A percentile compares a stretch with the other conserved stretches of the same genome.
Conservation (phyloP, 768 basidiomycete genomes). For the Strobilomyces echinocephalus region DNA sequence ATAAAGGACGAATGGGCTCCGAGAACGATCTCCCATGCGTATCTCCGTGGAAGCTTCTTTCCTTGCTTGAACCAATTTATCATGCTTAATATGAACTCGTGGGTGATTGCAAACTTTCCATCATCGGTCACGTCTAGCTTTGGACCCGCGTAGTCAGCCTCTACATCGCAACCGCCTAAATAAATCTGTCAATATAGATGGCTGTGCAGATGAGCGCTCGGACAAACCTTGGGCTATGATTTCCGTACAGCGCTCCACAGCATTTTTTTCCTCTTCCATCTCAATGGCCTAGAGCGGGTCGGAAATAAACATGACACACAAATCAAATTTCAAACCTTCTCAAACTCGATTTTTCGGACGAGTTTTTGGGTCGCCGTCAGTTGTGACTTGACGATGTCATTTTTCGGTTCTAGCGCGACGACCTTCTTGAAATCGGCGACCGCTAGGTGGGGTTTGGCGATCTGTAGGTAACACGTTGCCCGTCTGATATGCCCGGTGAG, state of each 20-base stretch:
- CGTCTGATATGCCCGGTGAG: conserved; percentile 45
- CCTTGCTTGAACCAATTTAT: conserved; percentile 90
- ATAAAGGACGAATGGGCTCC: conserved; percentile 74
- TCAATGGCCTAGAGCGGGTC: conserved; percentile 70
- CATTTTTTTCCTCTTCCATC: conserved; percentile 80
- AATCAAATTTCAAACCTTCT: conserved; percentile 54
- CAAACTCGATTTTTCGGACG: conserved; percentile 83
- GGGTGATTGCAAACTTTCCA: conserved; percentile 68
- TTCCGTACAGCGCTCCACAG: conserved; percentile 69
- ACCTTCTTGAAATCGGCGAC: conserved; percentile 86
- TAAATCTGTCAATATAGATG: conserved; percentile 4
- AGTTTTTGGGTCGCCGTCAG: conserved; percentile 88
- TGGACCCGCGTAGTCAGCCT: conserved; percentile 72
- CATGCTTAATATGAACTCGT: conserved; percentile 80
- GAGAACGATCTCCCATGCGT: conserved; percentile 94
- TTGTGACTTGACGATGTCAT: conserved; percentile 74
- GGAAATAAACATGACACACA: background rate
- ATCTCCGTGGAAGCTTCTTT: conserved; percentile 84
- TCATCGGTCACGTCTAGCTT: conserved; percentile 52
- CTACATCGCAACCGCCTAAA: conserved; percentile 74
- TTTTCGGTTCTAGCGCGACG: conserved; percentile 78
- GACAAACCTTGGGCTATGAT: conserved; percentile 72
- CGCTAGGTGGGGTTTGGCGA: conserved; percentile 81
- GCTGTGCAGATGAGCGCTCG: background rate
- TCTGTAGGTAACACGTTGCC: conserved; percentile 86